Conservation (phyloP, 2,329 filamentous ascomycete species). For the Scedosporium dehoogii region DNA sequence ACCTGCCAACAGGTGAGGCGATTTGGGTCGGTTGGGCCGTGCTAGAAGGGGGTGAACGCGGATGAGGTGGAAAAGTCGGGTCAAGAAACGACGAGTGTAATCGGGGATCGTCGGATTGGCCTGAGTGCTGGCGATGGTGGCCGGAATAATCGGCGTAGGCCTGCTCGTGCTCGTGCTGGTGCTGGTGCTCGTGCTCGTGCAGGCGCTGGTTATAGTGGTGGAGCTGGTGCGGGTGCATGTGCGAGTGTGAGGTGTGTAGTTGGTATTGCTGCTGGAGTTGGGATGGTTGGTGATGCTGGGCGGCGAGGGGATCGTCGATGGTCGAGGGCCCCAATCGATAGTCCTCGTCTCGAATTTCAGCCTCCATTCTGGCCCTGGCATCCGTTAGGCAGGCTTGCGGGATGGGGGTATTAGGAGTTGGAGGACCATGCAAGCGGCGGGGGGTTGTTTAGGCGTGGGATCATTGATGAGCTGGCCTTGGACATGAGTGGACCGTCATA, state of each 20-base stretch:
- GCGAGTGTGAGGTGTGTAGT: constrained; percentile 16
- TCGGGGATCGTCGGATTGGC: constrained; percentile 14
- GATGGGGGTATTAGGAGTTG: constrained; percentile 30
- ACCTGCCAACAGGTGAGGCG: neutral
- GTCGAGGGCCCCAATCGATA: constrained; percentile 23
- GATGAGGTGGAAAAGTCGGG: neutral
- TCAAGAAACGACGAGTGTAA: constrained; percentile 10
- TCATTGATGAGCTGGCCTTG: constrained; percentile 37
- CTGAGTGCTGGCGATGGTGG: constrained; percentile 12
- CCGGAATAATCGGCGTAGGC: constrained; percentile 11
- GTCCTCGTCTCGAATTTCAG: constrained; percentile 33
- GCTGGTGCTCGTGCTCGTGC: constrained; percentile 17
- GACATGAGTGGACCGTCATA: constrained; percentile 4
- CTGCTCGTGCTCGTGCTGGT: constrained; percentile 15
- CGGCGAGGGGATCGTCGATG: constrained; percentile 12
- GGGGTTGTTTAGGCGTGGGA: constrained; percentile 24
- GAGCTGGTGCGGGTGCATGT: constrained; percentile 9
- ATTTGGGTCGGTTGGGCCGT: constrained; percentile 2
- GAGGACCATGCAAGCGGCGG: constrained; percentile 29
- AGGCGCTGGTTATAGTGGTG: constrained; percentile 11
- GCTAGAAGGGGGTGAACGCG: neutral
- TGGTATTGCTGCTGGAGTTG: constrained; percentile 18
- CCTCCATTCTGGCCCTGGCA: constrained; percentile 40
- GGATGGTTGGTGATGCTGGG: constrained; percentile 13
- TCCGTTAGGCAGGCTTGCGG: constrained; percentile 31